Evolutionary conservation across 495 filamentous ascomycete genomes (phyloP).

Genomic region (Cryomyces minteri): DNA sequence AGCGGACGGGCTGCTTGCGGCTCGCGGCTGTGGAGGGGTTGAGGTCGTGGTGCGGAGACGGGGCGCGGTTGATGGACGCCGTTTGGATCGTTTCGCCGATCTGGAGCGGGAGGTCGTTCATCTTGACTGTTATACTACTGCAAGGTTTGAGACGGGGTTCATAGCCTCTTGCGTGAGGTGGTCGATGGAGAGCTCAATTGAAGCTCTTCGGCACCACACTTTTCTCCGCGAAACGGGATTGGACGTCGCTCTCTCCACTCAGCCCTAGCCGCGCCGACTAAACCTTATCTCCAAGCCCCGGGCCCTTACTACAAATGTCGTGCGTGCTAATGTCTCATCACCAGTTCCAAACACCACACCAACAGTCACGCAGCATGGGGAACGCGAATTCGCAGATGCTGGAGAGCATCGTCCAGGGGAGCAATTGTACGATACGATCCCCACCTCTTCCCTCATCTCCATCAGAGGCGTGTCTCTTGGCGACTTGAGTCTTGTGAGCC

Average conservation of each 20-base stretch:
- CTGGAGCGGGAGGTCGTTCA: constrained; percentile 29
- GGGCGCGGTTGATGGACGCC: constrained; percentile 50
- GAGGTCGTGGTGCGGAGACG: constrained; percentile 54
- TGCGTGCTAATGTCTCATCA: no score
- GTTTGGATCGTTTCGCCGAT: constrained; percentile 61
- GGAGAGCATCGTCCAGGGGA: constrained; percentile 87
- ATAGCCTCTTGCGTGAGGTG: neutral
- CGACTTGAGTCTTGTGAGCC: no score
- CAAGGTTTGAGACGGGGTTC: neutral
- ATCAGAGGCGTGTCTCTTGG: neutral
- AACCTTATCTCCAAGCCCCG: no score
- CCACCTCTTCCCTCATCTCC: neutral
- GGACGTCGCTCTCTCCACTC: no score
- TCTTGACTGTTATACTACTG: constrained; percentile 2
- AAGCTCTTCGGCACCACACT: no score
- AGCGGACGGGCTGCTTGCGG: constrained; percentile 14
- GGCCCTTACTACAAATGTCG: no score
- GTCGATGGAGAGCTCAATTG: no score
- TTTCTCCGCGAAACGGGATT: no score
- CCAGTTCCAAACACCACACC: neutral
- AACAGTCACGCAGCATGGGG: constrained; percentile 34
- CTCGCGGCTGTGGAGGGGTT: constrained; percentile 56
- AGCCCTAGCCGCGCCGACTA: no score
- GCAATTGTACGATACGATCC: constrained; percentile 57
- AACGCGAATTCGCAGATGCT: constrained; percentile 70